Conservation (phyloP, 1,284 basidiomycete species). For the Stygiomarasmius scandens region DNA sequence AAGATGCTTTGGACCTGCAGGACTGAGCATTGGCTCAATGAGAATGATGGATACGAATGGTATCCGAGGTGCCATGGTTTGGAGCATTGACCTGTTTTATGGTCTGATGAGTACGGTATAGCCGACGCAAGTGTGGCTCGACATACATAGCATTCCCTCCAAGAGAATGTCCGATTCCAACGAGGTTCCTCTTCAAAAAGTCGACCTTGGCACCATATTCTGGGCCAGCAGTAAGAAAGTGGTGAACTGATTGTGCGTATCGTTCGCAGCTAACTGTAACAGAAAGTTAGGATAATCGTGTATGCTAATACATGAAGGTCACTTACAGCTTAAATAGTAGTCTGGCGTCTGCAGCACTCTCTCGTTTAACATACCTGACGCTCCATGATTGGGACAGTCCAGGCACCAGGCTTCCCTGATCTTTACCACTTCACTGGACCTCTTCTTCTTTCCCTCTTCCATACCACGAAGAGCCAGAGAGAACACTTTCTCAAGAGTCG, state of each 20-base stretch:
- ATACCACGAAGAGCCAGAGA: conserved; percentile 16
- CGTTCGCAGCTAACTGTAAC: conserved; percentile 58
- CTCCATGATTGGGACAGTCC: conserved; percentile 58
- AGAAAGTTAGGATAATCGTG: background rate
- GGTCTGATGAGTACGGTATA: conserved; percentile 8
- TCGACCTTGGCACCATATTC: conserved; percentile 41
- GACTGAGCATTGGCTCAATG: conserved; percentile 58
- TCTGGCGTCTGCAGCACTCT: conserved; percentile 38
- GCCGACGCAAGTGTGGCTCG: background rate
- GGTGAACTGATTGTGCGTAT: conserved; percentile 56
- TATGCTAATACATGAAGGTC: too few species aligned
- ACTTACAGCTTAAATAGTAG: conserved; percentile 47
- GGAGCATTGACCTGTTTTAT: conserved; percentile 48
- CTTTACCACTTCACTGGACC: conserved; percentile 24
- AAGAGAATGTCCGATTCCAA: conserved; percentile 65
- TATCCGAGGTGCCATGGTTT: conserved; percentile 43
- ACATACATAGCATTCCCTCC: conserved; percentile 64
- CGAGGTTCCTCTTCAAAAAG: conserved; percentile 48
- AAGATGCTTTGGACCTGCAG: conserved; percentile 45
- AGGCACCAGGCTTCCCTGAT: conserved; percentile 54
- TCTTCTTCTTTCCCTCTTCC: conserved; percentile 15
- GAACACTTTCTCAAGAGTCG: conserved; percentile 50
- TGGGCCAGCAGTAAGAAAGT: conserved; percentile 48
- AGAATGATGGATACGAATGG: conserved; percentile 51
- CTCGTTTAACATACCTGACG: conserved; percentile 45